Base-by-base conservation (phyloP, 2,329 filamentous ascomycete genomes). In the Madurella mycetomatis region DNA sequence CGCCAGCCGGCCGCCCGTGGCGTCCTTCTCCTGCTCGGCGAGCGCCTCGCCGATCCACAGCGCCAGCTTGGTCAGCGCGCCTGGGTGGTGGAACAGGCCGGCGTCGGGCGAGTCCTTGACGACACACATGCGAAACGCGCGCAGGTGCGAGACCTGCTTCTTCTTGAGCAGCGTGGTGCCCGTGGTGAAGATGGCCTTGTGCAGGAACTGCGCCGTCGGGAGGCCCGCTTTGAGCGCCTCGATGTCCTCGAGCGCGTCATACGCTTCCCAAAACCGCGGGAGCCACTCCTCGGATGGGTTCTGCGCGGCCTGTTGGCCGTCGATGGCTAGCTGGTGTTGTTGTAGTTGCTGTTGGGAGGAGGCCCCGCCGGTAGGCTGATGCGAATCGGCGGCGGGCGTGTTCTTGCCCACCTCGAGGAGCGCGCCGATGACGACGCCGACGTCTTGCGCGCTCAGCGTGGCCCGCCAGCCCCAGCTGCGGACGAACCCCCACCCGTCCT, bases 381-480 rank as follows among this genome's bases (percentile, higher is more conserved):
- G 69, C 50, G 65, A 49, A 25, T 63, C 53, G 15, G 74, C 71
- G 12, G 66, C 45, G 3, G 75, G 67, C 16, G 67, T 70, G 50
- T 77, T 76, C 66, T 81, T 88, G 30, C 94, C 92, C 30, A 97
- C 91, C 73, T 99, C 94, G 1, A 99, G 81, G 46, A 99, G 86
- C 15, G 92, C 91, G 49, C 91, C 91, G 17, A 97, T 82, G 31
- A 97, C 85, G 15, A 96, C 89, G n/a, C 90, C 90, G 0, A 96
- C 90, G 68, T 99, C 94, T 47, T 92, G 88, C 5, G 94, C 94
- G 58, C 89, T 95, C 25, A 97, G 77, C 47, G 92, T 96, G 1
- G 92, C 92, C 68, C 92, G 88, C 92, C 92, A 99, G 11, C 94
- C 94, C 94, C 94, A 99, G 67, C 90, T 95, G 55, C 92, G 83